These are phyloP conservation scores for Colletotrichum sp. DNA, from an alignment of 2,329 filamentous ascomycete genomes.

Conservation along the genomic window DNA sequence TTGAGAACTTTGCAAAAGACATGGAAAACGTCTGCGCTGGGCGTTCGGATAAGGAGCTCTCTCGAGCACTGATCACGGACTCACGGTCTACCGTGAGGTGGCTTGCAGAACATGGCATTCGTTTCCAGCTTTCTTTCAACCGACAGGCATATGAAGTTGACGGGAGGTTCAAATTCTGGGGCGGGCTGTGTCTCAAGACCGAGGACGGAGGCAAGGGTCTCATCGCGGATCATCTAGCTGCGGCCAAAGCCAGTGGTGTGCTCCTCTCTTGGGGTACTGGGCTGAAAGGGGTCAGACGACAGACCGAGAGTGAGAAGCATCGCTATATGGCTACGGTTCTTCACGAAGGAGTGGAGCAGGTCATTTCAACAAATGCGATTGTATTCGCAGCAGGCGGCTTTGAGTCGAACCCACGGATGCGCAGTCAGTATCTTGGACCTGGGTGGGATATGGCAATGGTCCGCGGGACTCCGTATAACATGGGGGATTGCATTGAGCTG, in stretches of 20 bases:
- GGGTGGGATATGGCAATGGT: not conserved
- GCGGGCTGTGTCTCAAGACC: not conserved
- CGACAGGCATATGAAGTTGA: not conserved
- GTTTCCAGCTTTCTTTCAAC: not conserved
- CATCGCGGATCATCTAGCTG: not conserved
- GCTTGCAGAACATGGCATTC: not conserved
- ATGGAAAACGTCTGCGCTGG: not conserved
- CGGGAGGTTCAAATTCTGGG: not conserved
- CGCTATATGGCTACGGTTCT: not conserved
- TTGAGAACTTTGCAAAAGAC: not conserved
- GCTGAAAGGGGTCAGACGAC: not conserved
- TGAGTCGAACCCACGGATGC: not conserved
- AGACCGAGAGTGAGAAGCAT: not conserved
- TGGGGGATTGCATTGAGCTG: not conserved
- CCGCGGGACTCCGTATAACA: not conserved
- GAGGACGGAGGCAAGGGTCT: not conserved
- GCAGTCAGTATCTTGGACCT: not conserved
- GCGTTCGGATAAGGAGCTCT: not conserved
- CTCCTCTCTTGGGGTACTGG: not conserved
- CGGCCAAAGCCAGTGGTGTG: not conserved
- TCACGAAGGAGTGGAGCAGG: not conserved
- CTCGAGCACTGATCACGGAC: not conserved
- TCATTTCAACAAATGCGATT: not conserved
- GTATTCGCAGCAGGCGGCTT: not conserved
- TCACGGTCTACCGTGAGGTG: not conserved